Evolutionary conservation across 1,284 basidiomycete species (phyloP).

Genomic region (Calocybe gambosa): DNA sequence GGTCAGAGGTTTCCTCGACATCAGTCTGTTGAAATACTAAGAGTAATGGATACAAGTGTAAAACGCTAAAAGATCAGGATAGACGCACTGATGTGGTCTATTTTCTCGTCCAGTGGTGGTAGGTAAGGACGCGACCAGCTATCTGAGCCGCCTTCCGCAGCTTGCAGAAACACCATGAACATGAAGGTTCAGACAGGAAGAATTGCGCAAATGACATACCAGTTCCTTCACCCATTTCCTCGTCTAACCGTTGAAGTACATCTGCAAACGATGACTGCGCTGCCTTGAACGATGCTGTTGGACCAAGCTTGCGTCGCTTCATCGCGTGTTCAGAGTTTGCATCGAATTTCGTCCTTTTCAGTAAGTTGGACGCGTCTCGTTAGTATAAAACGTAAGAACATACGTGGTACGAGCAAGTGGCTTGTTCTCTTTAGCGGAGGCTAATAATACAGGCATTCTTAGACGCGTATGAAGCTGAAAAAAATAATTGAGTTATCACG

Average conservation of each 20-base stretch:
- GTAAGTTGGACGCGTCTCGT: slow-evolving; percentile 22
- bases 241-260: slow-evolving; percentile 70
- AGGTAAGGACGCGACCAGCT: slow-evolving; percentile 73
- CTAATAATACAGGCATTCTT: slow-evolving; percentile 11
- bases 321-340: slow-evolving; percentile 34
- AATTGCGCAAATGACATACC: slow-evolving; percentile 22
- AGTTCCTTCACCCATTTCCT: slow-evolving; percentile 49
- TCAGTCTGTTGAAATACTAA: slow-evolving; percentile 93
- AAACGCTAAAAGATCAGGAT: background rate
- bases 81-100: slow-evolving; percentile 53
- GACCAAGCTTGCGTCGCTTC: slow-evolving; percentile 56
- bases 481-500: slow-evolving; percentile 10
- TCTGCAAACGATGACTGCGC: slow-evolving; percentile 62
- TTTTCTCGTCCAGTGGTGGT: slow-evolving; percentile 48
- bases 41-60: background rate
- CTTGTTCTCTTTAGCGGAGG: slow-evolving; percentile 27
- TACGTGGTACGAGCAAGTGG: slow-evolving; percentile 27
- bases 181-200: background rate
- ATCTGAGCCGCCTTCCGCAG: slow-evolving; percentile 69
- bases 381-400: slow-evolving; percentile 14
- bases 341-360: slow-evolving; percentile 25
- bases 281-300: slow-evolving; percentile 28
- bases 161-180: slow-evolving; percentile 25
- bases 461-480: background rate
- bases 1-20: slow-evolving; percentile 68